Base-by-base conservation (phyloP, 169 alveolate species). In the Sarcocystis neurona region DNA sequence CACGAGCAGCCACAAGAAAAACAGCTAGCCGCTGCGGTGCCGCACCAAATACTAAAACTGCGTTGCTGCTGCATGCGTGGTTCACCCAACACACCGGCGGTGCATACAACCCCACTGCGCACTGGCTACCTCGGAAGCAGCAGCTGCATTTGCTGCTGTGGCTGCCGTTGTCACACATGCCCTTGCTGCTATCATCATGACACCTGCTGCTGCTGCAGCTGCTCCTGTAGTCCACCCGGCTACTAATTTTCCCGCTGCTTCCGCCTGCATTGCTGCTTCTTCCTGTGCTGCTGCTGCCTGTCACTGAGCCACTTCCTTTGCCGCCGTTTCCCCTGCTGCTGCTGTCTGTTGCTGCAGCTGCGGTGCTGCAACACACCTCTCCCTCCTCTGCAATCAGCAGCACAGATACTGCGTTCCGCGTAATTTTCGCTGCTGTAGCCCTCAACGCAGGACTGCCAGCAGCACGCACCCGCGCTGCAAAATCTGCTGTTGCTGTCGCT, bases 51-150 rank as follows among this genome's bases (percentile, higher is more conserved):
- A 72, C 53, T 23, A 53, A 48, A 10, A 48, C 8, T 56, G 56
- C 47, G 82, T 72, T 72, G 82, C 41, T 39, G 2, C 34, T 1
- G 56, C 82, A 72, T n/a, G 58, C 41, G 82, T 72, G 82, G 53
- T 72, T 72, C 58, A 72, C 32, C 39, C 53, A 39, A 18, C 30
- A 27, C 39, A 72, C 32, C 34, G 82, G 82, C 30, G 56, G 56
- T 18, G 39, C 58, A 37, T 72, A 72, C 58, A 72, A 23, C 6
- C 82, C 82, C 53, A 39, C 56, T 3, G 58, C 82, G 56, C 82
- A 72, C 34, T 39, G 58, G 56, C 82, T 72, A 39, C 41, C 53
- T 18, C 56, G 15, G 58, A 72, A 27, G 32, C 82, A 72, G 56
- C 82, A 72, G 10, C 39, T 34, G 32, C 82, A 72, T n/a, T n/a